Evolutionary conservation across 805 yeast genomes (phyloP).

Genomic region (Geotrichum ghanense): DNA sequence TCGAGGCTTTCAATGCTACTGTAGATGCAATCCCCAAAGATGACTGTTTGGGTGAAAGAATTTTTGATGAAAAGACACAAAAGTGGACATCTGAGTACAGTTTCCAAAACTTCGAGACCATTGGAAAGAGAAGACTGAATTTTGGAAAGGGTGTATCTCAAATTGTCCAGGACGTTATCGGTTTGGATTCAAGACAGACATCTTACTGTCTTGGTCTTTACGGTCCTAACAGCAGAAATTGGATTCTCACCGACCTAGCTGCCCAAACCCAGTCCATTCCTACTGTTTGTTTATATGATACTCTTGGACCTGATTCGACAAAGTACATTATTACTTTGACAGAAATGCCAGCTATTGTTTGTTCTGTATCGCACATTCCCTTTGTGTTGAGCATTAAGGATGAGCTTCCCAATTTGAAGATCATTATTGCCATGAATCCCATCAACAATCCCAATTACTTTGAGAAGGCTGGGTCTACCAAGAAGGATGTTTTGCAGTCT

Average conservation of each 20-base stretch:
- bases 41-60: slow-evolving; percentile 31
- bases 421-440: slow-evolving; percentile 46
- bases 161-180: slow-evolving; percentile 26
- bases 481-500: slow-evolving; percentile 17
- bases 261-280: slow-evolving; percentile 45
- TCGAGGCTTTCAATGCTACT: slow-evolving; percentile 25
- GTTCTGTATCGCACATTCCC: slow-evolving; percentile 40
- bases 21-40: slow-evolving; percentile 19
- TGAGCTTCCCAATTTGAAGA: slow-evolving; percentile 32
- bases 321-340: slow-evolving; percentile 51
- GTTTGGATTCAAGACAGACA: slow-evolving; percentile 6
- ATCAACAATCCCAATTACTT: slow-evolving; percentile 25
- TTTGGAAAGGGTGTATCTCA: slow-evolving; percentile 47
- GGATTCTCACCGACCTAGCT: slow-evolving; percentile 62
- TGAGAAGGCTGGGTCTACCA: slow-evolving; percentile 19
- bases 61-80: slow-evolving; percentile 26
- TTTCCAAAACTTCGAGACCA: slow-evolving; percentile 32
- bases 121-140: slow-evolving; percentile 32
- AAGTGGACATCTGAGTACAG: slow-evolving; percentile 33
- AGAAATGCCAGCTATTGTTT: slow-evolving; percentile 48
- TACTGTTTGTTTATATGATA: slow-evolving; percentile 46
- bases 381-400: slow-evolving; percentile 37
- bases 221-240: slow-evolving; percentile 32
- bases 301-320: slow-evolving; percentile 49
- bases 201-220: slow-evolving; percentile 17